A percentile compares a stretch with the other conserved stretches of the same genome.
phyloP scores from a whole-genome alignment of 2,329 filamentous ascomycete genomes.

The Colletotrichum zoysiae region DNA sequence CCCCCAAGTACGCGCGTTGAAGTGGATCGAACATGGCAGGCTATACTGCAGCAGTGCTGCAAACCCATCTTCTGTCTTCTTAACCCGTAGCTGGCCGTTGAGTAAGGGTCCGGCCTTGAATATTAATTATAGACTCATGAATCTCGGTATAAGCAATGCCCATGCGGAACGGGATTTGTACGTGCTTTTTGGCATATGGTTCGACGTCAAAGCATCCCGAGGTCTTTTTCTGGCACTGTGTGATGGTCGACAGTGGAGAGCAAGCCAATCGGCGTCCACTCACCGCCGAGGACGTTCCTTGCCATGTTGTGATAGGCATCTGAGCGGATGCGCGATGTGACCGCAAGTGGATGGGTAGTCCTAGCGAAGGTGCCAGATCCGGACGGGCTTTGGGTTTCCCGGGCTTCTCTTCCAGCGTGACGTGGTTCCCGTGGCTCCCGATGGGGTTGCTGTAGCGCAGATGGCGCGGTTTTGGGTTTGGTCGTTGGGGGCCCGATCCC shows the following conservation, averaged over 20 bases:
- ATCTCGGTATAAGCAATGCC: too few relatives aligned
- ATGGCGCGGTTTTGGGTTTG: neutral
- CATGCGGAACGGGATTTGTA: neutral
- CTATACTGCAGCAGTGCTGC: constrained; percentile 1
- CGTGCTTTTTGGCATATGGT: neutral
- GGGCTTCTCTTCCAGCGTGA: neutral
- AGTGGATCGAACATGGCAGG: neutral
- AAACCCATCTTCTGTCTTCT: neutral
- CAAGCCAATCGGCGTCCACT: constrained; percentile 50
- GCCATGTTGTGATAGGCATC: constrained; percentile 54
- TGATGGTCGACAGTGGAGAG: constrained; percentile 53
- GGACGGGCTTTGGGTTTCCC: neutral
- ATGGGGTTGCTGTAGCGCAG: neutral
- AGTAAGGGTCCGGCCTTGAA: constrained; percentile 10
- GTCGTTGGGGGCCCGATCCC: neutral
- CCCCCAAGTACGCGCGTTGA: neutral
- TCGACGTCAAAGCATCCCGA: constrained; percentile 44
- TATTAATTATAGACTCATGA: constrained; percentile 12
- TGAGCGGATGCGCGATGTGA: constrained; percentile 45
- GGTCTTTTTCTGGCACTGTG: constrained; percentile 49
- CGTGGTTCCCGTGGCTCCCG: neutral
- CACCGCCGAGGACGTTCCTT: constrained; percentile 45
- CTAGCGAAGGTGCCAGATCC: neutral
- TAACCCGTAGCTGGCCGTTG: constrained; percentile 4
- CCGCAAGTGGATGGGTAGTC: neutral